Evolutionary conservation across 2,329 filamentous ascomycete genomes (phyloP).

Genomic region (Exophiala spinifera): DNA sequence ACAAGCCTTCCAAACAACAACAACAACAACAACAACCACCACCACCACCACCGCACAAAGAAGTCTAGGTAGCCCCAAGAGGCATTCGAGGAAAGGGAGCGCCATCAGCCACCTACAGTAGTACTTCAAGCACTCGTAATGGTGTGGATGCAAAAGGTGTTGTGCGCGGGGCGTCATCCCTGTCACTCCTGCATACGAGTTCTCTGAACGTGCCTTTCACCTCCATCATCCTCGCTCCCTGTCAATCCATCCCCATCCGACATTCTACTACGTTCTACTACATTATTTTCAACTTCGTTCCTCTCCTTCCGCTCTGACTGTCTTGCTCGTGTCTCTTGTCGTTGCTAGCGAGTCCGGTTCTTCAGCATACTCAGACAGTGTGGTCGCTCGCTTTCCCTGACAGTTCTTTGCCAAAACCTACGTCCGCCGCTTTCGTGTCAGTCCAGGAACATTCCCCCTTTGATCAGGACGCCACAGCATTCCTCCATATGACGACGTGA

Average conservation of each 20-base stretch:
- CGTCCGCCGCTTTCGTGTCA: neutral
- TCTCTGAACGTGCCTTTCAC: too few relatives aligned
- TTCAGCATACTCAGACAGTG: neutral
- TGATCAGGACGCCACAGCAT: constrained; percentile 18
- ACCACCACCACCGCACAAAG: neutral
- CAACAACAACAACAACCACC: too few relatives aligned
- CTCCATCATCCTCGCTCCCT: neutral
- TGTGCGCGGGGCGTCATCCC: neutral
- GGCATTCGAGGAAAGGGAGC: neutral
- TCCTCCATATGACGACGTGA: constrained; percentile 11
- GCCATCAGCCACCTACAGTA: neutral
- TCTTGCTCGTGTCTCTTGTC: too few relatives aligned
- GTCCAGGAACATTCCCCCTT: neutral
- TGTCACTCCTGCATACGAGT: neutral
- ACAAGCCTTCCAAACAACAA: too few relatives aligned
- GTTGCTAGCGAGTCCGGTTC: neutral
- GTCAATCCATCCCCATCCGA: neutral
- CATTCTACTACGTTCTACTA: neutral
- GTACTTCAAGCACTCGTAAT: too few relatives aligned
- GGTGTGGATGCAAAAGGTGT: too few relatives aligned
- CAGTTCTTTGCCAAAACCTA: neutral
- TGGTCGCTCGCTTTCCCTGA: constrained; percentile 5
- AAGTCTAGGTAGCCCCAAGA: neutral
- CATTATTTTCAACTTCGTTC: too few relatives aligned
- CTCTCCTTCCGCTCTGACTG: too few relatives aligned